A percentile compares a stretch with the other conserved stretches of the same genome.
These are phyloP conservation scores for Penicillium sp. DNA, from an alignment of 2,329 filamentous ascomycete species.

Conservation along the genomic window DNA sequence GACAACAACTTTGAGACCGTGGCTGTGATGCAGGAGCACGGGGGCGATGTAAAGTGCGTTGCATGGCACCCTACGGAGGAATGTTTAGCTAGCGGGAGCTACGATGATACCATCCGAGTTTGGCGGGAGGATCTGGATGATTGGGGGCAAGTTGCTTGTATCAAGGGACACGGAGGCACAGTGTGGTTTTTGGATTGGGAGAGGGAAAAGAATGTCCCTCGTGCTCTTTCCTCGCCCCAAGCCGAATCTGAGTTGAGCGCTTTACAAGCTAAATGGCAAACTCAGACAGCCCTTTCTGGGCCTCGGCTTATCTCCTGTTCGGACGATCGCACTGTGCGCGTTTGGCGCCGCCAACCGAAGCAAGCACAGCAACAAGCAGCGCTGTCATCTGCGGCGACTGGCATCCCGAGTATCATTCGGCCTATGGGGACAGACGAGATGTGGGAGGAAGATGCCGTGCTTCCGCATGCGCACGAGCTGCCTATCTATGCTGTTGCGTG, in stretches of 20 bases:
- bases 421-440: constrained; percentile 69
- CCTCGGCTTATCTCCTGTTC: constrained; percentile 76
- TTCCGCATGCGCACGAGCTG: constrained; percentile 73
- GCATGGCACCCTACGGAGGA: constrained; percentile 83
- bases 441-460: constrained; percentile 74
- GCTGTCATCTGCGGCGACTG: constrained; percentile 45
- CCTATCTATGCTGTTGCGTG: constrained; percentile 83
- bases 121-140: constrained; percentile 92
- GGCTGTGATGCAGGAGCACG: constrained; percentile 90
- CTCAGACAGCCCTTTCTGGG: constrained; percentile 33
- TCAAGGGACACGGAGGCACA: constrained; percentile 78
- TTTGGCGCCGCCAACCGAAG: constrained; percentile 70
- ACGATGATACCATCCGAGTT: constrained; percentile 85
- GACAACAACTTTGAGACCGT: constrained; percentile 98
- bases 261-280: constrained; percentile 28
- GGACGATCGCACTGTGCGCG: constrained; percentile 73
- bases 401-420: constrained; percentile 87
- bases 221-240: not conserved
- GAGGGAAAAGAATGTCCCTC: constrained; percentile 38
- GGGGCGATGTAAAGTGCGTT: constrained; percentile 91
- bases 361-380: constrained; percentile 35
- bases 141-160: constrained; percentile 83
- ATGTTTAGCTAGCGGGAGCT: constrained; percentile 83
- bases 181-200: constrained; percentile 84
- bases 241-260: constrained; percentile 5